These are phyloP conservation scores for Spathaspora jeffriesii DNA, from an alignment of 1,139 yeast species.

Conservation along the genomic window DNA sequence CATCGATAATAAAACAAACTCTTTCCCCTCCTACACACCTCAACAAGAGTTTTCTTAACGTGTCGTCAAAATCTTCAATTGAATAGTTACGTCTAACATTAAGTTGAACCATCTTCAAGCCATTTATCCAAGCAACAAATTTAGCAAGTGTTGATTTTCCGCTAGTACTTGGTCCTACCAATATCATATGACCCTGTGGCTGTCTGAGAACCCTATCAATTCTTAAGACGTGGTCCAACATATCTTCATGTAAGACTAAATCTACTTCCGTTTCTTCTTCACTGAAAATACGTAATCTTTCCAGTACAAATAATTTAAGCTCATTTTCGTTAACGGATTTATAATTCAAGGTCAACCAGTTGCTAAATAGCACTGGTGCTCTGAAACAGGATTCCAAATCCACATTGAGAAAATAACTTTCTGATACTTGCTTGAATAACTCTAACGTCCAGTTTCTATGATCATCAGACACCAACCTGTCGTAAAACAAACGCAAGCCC, in stretches of 20 bases:
- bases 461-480: slow-evolving; percentile 53
- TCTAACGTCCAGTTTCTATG: slow-evolving; percentile 57
- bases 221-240: slow-evolving; percentile 73
- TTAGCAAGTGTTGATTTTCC: slow-evolving; percentile 79
- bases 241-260: slow-evolving; percentile 66
- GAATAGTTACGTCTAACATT: slow-evolving; percentile 56
- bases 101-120: slow-evolving; percentile 62
- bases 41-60: slow-evolving; percentile 54
- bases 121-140: slow-evolving; percentile 94
- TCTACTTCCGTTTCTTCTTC: slow-evolving; percentile 74
- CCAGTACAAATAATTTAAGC: slow-evolving; percentile 55
- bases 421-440: slow-evolving; percentile 39
- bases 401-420: slow-evolving; percentile 46
- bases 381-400: slow-evolving; percentile 34
- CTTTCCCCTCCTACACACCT: slow-evolving; percentile 56
- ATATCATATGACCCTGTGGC: slow-evolving; percentile 86
- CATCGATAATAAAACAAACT: slow-evolving; percentile 78
- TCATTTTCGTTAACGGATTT: slow-evolving; percentile 53
- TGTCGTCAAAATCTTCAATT: slow-evolving; percentile 66
- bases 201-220: slow-evolving; percentile 84
- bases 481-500: slow-evolving; percentile 74
- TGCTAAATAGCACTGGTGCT: slow-evolving; percentile 63
- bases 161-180: slow-evolving; percentile 84
- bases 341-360: slow-evolving; percentile 73
- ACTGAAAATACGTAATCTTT: slow-evolving; percentile 68